These are phyloP conservation scores for Barnettozyma pratensis DNA, from an alignment of 805 yeast genomes.

Conservation along the genomic window DNA sequence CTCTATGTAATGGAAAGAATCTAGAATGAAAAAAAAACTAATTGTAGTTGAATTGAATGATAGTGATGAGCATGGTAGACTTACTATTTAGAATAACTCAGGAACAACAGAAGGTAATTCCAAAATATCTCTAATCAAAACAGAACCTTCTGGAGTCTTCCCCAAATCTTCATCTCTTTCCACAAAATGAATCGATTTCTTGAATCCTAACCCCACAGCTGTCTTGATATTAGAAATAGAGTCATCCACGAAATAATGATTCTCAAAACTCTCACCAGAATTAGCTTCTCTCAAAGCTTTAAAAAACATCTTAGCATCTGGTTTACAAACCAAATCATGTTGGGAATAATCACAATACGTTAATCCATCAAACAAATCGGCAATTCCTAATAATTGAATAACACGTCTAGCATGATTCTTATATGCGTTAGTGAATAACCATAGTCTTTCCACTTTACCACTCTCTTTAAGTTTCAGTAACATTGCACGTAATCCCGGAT, in stretches of 20 bases:
- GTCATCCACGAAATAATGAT: constrained; percentile 82
- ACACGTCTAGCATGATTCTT: constrained; percentile 85
- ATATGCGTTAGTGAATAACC: constrained; percentile 96
- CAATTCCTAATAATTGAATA: constrained; percentile 73
- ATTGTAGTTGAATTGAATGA: too few species aligned
- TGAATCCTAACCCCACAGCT: constrained; percentile 69
- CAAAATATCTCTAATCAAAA: constrained; percentile 50
- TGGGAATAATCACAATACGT: constrained; percentile 81
- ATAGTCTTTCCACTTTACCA: constrained; percentile 63
- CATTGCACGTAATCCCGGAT: constrained; percentile 47
- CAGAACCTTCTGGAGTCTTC: constrained; percentile 37
- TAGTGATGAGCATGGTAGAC: too few species aligned
- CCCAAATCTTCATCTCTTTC: constrained; percentile 56
- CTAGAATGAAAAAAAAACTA: neutral
- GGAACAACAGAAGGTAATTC: constrained; percentile 37
- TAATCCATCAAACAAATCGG: constrained; percentile 91
- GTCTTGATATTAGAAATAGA: constrained; percentile 74
- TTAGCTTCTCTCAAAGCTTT: constrained; percentile 53
- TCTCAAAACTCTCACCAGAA: constrained; percentile 38
- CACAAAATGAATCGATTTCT: constrained; percentile 64
- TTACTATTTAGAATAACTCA: constrained; percentile 15
- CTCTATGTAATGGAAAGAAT: too few species aligned
- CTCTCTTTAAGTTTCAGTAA: constrained; percentile 36
- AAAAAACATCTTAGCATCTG: constrained; percentile 67
- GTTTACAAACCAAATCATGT: constrained; percentile 78